phyloP scores from a whole-genome alignment of 495 filamentous ascomycete species.

The Hypoxylon lienhwacheense region DNA sequence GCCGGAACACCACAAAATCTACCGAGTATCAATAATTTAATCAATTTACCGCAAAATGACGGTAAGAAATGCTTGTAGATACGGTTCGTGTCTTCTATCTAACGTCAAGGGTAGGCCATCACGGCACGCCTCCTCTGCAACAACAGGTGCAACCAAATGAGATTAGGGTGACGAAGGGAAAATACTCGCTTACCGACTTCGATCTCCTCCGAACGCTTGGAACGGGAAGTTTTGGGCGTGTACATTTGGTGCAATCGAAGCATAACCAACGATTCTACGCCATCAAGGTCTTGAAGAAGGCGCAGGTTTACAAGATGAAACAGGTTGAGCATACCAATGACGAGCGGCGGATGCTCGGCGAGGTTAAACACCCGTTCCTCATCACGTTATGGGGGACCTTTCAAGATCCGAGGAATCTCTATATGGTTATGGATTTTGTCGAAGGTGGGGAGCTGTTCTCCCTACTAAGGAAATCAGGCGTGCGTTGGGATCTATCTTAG shows the following conservation, averaged over 20 bases:
- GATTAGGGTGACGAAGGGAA: slow-evolving; percentile 86
- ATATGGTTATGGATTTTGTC: slow-evolving; percentile 99
- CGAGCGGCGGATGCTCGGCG: slow-evolving; percentile 89
- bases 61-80: slow-evolving; percentile 41
- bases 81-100: slow-evolving; percentile 36
- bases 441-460: slow-evolving; percentile 98
- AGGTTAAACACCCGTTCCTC: slow-evolving; percentile 94
- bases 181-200: slow-evolving; percentile 92
- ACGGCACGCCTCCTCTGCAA: slow-evolving; percentile 46
- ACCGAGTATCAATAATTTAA: slow-evolving; percentile 70
- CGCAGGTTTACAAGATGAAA: slow-evolving; percentile 99
- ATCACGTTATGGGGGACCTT: slow-evolving; percentile 99
- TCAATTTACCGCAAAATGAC: slow-evolving; percentile 63
- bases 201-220: slow-evolving; percentile 84
- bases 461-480: slow-evolving; percentile 91
- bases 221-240: slow-evolving; percentile 94
- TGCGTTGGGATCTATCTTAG: slow-evolving; percentile 50
- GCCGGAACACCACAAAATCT: slow-evolving; percentile 56
- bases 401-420: slow-evolving; percentile 90
- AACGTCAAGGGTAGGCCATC: slow-evolving; percentile 30
- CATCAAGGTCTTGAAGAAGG: slow-evolving; percentile 97
- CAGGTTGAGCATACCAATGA: slow-evolving; percentile 99
- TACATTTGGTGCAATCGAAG: slow-evolving; percentile 93
- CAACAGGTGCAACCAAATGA: slow-evolving; percentile 36
- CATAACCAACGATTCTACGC: slow-evolving; percentile 98